Percentiles rank a stretch among this genome's conserved stretches.
Evolutionary conservation across 352 stramenopile species (phyloP).

Genomic region (Globisporangium alternatum): DNA sequence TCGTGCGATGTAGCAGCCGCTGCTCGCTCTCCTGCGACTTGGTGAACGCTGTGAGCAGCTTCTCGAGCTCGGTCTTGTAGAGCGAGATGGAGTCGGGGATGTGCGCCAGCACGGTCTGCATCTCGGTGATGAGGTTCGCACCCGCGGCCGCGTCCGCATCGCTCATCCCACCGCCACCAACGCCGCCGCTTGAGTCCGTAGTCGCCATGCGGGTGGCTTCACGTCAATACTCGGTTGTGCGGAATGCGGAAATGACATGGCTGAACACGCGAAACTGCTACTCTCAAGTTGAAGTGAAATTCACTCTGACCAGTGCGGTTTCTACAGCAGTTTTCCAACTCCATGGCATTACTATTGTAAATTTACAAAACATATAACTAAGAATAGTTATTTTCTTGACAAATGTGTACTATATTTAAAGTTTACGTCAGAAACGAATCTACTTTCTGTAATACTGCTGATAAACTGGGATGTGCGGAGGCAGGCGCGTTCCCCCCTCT

Average conservation of each 20-base stretch:
- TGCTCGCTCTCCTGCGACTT: constrained; percentile 86
- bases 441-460: neutral
- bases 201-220: neutral
- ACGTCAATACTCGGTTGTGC: neutral
- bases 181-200: neutral
- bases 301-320: neutral
- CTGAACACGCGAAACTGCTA: constrained; percentile 1
- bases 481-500: constrained; percentile 2
- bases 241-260: neutral
- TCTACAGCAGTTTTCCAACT: neutral
- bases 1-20: constrained; percentile 57
- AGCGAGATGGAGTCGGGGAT: constrained; percentile 69
- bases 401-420: neutral
- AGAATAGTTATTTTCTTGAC: too few species aligned
- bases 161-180: neutral
- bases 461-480: neutral
- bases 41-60: constrained; percentile 62
- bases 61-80: constrained; percentile 80
- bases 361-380: neutral
- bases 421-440: neutral
- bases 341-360: neutral
- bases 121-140: constrained; percentile 51
- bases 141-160: constrained; percentile 7
- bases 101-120: constrained; percentile 63
- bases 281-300: constrained; percentile 2